Evolutionary conservation across 495 filamentous ascomycete species (phyloP), one percentile per base, ranked within the genome.

Genomic region (Neurospora sp.): DNA sequence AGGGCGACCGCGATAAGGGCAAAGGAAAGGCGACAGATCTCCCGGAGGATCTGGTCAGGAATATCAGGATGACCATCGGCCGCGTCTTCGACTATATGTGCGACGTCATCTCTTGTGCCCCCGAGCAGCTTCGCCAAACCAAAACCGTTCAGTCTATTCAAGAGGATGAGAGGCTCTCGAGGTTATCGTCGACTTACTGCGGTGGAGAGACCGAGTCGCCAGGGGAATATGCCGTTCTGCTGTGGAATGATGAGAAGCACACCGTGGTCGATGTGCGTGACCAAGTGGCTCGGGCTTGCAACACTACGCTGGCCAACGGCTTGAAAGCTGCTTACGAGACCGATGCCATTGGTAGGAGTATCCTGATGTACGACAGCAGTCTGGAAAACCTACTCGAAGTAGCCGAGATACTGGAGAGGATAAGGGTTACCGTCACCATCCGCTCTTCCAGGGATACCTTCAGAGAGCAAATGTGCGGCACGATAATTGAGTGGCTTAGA

Each of bases 201-300:
- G 89, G 89, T 11, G 83, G 85, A 1, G 89, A 89, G 73, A 82
- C 80, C 20, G 81, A 78, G 12, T 54, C 74, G n/a, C 82, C 84
- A 1, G 79, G 90, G 16, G 94, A 97, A 77, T 99, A 90, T 79
- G 90, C 93, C 5, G 83, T 99, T n/a, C 81, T 97, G 23, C 84
- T 99, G 9, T 99, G 96, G 96, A 99, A 99, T 76, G 96, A 99
- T 74, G 96, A 99, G 81, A 99, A 99, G 83, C 96, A 99, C 79
- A 98, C 96, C 0, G 90, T 98, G 70, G 85, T 88, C n/a, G 96
- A 98, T 80, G 94, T 99, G 11, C 84, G 90, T 72, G 88, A 94
- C 40, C 94, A 97, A 80, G 93, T 99, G 18, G 91, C 92, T 4
- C 88, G 96, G 71, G 96, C 96, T 70, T 98, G 96, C 86, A 91